Percentiles rank a stretch among this genome's conserved stretches.
phyloP scores from a whole-genome alignment of 257 asterid species.

The Salvia hispanica region DNA sequence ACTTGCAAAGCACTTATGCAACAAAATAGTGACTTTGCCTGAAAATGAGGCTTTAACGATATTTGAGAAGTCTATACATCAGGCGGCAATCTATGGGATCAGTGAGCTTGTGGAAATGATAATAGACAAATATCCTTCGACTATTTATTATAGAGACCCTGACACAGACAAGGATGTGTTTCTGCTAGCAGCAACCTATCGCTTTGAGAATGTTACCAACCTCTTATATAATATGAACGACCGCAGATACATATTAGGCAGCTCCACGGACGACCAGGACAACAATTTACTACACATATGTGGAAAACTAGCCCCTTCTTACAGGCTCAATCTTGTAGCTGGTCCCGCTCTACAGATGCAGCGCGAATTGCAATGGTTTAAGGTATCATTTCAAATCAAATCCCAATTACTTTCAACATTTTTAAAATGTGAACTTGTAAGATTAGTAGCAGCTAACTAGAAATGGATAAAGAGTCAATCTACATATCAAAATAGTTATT shows the following conservation, averaged over 20 bases:
- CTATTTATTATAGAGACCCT: too few relatives aligned
- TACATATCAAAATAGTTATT: too few relatives aligned
- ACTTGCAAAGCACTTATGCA: not conserved
- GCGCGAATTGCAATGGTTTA: slow-evolving; percentile 26
- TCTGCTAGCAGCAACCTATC: slow-evolving; percentile 6
- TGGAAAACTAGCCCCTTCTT: slow-evolving; percentile 15
- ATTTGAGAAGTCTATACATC: not conserved
- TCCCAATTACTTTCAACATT: too few relatives aligned
- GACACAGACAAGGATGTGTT: too few relatives aligned
- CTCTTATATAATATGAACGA: not conserved
- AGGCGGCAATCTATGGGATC: too few relatives aligned
- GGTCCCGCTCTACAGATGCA: slow-evolving; percentile 36
- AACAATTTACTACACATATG: slow-evolving; percentile 18
- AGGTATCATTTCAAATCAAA: not conserved
- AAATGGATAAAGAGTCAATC: too few relatives aligned
- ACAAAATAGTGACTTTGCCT: not conserved
- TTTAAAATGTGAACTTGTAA: too few relatives aligned
- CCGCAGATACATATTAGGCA: not conserved
- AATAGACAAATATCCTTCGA: too few relatives aligned
- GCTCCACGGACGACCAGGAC: not conserved
- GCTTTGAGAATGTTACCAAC: slow-evolving; percentile 26
- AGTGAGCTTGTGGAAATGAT: too few relatives aligned
- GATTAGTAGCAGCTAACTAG: too few relatives aligned
- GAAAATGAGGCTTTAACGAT: not conserved
- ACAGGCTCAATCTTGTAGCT: slow-evolving; percentile 9